These are phyloP conservation scores for Euphorbia celastroides DNA, from an alignment of 441 rosid genomes.

Conservation along the genomic window DNA sequence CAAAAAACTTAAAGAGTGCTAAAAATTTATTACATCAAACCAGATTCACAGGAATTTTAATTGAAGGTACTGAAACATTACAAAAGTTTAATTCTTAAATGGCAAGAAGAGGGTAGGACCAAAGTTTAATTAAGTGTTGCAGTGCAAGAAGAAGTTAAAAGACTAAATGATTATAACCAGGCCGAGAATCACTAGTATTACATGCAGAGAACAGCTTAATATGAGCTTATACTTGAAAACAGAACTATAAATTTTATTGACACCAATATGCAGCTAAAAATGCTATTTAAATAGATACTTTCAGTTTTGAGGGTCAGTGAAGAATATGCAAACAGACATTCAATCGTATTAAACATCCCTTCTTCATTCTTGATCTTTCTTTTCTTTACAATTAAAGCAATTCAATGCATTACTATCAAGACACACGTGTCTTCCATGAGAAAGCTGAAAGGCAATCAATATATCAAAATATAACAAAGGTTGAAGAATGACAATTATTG, in stretches of 20 bases:
- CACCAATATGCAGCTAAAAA: neutral
- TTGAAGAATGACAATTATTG: neutral
- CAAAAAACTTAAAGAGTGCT: neutral
- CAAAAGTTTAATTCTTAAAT: neutral
- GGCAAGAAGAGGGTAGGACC: neutral
- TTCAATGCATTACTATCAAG: neutral
- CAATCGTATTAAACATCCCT: too few species aligned
- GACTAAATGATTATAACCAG: neutral
- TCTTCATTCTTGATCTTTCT: neutral
- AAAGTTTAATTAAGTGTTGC: neutral
- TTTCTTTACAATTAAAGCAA: neutral
- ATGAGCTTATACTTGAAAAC: neutral
- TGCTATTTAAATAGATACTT: neutral
- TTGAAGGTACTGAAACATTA: neutral
- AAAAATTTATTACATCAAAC: neutral
- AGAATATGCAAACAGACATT: neutral
- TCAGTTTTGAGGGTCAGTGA: neutral
- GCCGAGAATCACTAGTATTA: neutral
- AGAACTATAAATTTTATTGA: too few species aligned
- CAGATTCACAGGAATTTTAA: neutral
- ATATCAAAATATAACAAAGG: neutral
- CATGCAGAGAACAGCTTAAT: slow-evolving; percentile 1
- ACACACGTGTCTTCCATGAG: neutral
- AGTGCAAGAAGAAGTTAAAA: neutral
- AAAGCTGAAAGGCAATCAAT: neutral